phyloP scores from a whole-genome alignment of 140 eudicot species.

The Stevia rebaudiana region DNA sequence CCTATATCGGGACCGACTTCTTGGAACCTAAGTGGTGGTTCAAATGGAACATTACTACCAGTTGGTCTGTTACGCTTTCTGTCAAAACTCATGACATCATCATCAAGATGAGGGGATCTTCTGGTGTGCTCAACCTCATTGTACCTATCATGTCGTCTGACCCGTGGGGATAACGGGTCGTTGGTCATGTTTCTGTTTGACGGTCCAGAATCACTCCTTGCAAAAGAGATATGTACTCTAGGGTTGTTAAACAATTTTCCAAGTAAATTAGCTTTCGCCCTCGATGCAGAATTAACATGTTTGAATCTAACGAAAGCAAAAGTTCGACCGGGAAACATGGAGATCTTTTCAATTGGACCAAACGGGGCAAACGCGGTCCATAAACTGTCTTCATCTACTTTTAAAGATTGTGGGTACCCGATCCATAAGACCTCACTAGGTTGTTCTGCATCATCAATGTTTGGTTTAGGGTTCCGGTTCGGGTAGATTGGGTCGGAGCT shows the following conservation, averaged over 20 bases:
- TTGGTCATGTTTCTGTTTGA: constrained; percentile 37
- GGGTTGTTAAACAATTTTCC: constrained; percentile 87
- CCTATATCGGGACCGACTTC: constrained; percentile 38
- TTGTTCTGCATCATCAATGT: constrained; percentile 42
- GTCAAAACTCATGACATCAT: constrained; percentile 31
- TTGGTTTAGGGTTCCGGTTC: constrained; percentile 38
- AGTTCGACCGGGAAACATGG: constrained; percentile 75
- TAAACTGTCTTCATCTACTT: constrained; percentile 62
- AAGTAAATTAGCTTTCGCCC: constrained; percentile 72
- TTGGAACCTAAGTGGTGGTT: constrained; percentile 47
- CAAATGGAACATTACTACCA: constrained; percentile 35
- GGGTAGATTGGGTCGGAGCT: constrained; percentile 42
- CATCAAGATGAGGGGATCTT: constrained; percentile 51
- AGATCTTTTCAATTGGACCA: constrained; percentile 80
- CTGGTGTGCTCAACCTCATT: constrained; percentile 37
- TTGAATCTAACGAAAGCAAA: constrained; percentile 73
- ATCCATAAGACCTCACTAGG: constrained; percentile 94
- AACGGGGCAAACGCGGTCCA: constrained; percentile 69
- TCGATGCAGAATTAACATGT: constrained; percentile 49
- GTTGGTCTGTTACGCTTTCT: constrained; percentile 37
- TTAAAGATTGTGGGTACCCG: constrained; percentile 69
- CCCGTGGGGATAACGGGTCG: constrained; percentile 62
- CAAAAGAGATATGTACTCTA: constrained; percentile 77
- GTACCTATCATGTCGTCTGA: constrained; percentile 45
- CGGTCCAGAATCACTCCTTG: constrained; percentile 53